phyloP scores from a whole-genome alignment of 192 early-diverging fungal genomes.

The Geranomyces michiganensis region DNA sequence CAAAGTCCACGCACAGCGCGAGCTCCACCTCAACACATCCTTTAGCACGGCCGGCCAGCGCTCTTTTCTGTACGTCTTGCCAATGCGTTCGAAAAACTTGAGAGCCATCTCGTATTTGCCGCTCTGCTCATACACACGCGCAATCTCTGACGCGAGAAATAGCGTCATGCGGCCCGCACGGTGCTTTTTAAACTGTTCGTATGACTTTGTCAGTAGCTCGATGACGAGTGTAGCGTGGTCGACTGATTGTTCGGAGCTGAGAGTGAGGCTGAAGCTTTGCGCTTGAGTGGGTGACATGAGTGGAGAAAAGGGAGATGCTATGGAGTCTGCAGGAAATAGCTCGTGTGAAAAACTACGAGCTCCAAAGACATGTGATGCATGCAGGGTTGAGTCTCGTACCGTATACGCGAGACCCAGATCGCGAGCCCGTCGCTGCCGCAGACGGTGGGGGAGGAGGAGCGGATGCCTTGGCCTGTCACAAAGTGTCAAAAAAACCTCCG shows the following conservation, averaged over 20 bases:
- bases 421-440: constrained; percentile 38
- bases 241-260: constrained; percentile 8
- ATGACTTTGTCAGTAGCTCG: constrained; percentile 87
- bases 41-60: constrained; percentile 72
- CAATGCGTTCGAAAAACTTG: constrained; percentile 87
- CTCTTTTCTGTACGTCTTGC: constrained; percentile 88
- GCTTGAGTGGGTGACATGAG: neutral
- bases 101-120: constrained; percentile 86
- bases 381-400: neutral
- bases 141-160: constrained; percentile 85
- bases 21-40: constrained; percentile 65
- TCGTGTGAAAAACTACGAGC: too few species aligned
- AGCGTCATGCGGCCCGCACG: constrained; percentile 78
- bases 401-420: constrained; percentile 17
- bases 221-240: constrained; percentile 71
- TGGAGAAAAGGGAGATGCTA: constrained; percentile 3
- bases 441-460: constrained; percentile 41
- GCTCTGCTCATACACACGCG: constrained; percentile 73
- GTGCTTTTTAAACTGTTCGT: constrained; percentile 82
- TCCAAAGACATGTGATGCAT: too few species aligned
- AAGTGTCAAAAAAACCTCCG: neutral
- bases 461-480: constrained; percentile 8
- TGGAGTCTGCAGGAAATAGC: neutral
- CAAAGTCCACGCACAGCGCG: constrained; percentile 72
- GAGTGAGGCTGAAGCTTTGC: neutral